These are phyloP conservation scores for Sugiyamaella grinbergsii DNA, from an alignment of 1,139 yeast species.

Conservation along the genomic window DNA sequence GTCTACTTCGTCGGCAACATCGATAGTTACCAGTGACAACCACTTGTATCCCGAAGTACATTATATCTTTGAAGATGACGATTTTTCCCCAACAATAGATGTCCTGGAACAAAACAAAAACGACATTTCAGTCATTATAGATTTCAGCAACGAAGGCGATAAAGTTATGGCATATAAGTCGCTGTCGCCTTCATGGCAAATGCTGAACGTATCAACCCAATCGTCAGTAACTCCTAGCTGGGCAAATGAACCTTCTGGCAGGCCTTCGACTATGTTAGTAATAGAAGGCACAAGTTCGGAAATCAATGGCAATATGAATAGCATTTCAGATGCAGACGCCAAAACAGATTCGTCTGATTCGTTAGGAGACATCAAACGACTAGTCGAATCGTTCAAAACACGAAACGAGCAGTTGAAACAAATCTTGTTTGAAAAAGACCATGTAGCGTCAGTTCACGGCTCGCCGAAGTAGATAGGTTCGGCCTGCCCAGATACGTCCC, in stretches of 20 bases:
- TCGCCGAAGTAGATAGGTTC: too few species aligned
- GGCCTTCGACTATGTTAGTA: constrained; percentile 26
- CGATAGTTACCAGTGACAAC: neutral
- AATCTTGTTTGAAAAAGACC: constrained; percentile 14
- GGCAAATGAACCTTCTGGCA: constrained; percentile 23
- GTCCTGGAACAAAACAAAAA: constrained; percentile 37
- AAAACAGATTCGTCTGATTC: constrained; percentile 10
- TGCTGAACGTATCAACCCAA: constrained; percentile 29
- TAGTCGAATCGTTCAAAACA: constrained; percentile 30
- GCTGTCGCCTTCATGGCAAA: constrained; percentile 46
- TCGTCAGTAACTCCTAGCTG: constrained; percentile 28
- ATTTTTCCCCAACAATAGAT: constrained; percentile 42
- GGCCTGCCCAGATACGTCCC: too few species aligned
- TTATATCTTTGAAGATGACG: constrained; percentile 45
- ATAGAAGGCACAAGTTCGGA: constrained; percentile 32
- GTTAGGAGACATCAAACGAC: constrained; percentile 22
- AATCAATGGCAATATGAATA: constrained; percentile 4
- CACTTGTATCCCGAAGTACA: constrained; percentile 43
- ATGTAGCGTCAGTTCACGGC: too few species aligned
- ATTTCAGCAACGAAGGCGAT: constrained; percentile 42
- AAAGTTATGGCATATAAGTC: constrained; percentile 38
- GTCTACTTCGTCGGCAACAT: constrained; percentile 2
- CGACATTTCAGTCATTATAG: constrained; percentile 43
- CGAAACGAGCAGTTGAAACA: constrained; percentile 32
- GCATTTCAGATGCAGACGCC: constrained; percentile 1